Conservation (phyloP, 768 basidiomycete genomes). For the Mycena sanguinolenta region DNA sequence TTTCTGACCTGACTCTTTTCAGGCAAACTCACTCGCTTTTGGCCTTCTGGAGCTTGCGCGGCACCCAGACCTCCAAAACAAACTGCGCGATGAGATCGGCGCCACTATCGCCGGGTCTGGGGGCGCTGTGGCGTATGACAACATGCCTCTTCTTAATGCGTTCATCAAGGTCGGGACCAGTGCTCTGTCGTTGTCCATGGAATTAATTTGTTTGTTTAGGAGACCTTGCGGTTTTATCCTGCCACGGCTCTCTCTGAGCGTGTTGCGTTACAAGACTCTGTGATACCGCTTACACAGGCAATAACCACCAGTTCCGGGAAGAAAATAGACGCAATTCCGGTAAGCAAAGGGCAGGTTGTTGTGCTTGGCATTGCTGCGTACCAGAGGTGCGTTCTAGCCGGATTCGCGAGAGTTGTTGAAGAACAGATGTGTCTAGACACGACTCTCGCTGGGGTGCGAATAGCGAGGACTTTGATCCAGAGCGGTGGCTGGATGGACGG, state of each 20-base stretch:
- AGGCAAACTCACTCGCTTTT: constrained; percentile 56
- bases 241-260: constrained; percentile 50
- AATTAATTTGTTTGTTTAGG: constrained; percentile 38
- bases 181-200: constrained; percentile 20
- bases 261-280: constrained; percentile 52
- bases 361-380: constrained; percentile 50
- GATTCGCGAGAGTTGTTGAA: neutral
- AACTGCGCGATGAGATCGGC: constrained; percentile 59
- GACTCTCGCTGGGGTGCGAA: constrained; percentile 51
- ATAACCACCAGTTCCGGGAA: constrained; percentile 48
- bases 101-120: neutral
- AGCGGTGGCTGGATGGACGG: constrained; percentile 48
- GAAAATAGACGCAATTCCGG: constrained; percentile 43
- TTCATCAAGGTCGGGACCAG: constrained; percentile 25
- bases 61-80: constrained; percentile 57
- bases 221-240: constrained; percentile 51
- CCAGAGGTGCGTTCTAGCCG: constrained; percentile 44
- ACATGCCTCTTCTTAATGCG: constrained; percentile 26
- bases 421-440: constrained; percentile 13
- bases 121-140: constrained; percentile 15
- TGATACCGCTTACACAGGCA: constrained; percentile 55
- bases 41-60: constrained; percentile 60
- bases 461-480: constrained; percentile 50
- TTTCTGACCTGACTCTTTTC: neutral
- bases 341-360: constrained; percentile 50